Conservation (phyloP, 2,329 filamentous ascomycete genomes). For the Sarocladium oryzae region DNA sequence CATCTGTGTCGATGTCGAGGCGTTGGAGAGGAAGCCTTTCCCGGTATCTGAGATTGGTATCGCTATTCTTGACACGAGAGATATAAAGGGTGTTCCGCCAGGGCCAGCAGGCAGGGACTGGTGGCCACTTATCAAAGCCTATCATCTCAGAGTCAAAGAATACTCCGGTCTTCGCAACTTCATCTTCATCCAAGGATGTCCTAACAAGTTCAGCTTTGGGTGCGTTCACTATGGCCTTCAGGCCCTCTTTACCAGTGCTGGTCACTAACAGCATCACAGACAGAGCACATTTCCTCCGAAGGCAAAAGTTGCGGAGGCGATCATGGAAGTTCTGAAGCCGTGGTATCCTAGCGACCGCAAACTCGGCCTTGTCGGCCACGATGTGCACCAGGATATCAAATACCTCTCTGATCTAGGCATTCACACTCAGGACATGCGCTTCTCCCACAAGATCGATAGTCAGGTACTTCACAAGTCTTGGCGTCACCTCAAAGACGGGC, state of each 20-base stretch:
- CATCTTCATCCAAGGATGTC: constrained; percentile 64
- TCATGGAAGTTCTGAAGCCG: constrained; percentile 31
- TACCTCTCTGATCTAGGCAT: constrained; percentile 63
- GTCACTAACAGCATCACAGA: constrained; percentile 20
- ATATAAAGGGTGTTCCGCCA: constrained; percentile 48
- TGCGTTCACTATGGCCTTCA: constrained; percentile 28
- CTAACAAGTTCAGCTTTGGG: constrained; percentile 71
- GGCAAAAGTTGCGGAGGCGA: constrained; percentile 24
- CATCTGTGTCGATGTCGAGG: constrained; percentile 76
- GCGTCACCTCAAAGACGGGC: constrained; percentile 43
- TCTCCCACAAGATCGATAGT: constrained; percentile 68
- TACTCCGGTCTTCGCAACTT: constrained; percentile 59
- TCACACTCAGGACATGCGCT: constrained; percentile 43
- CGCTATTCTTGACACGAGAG: constrained; percentile 66
- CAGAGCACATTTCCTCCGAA: constrained; percentile 33
- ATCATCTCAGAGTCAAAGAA: constrained; percentile 74
- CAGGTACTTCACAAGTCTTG: constrained; percentile 61
- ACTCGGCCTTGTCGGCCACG: constrained; percentile 76
- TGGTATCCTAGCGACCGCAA: constrained; percentile 31
- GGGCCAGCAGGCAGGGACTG: constrained; percentile 59
- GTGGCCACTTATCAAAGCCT: constrained; percentile 57
- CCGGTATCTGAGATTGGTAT: constrained; percentile 82
- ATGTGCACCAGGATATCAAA: constrained; percentile 57
- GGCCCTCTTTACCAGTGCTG: not conserved
- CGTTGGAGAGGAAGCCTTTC: constrained; percentile 60